Conservation (phyloP, 1,284 basidiomycete species). For the Clitocybe nebularis region DNA sequence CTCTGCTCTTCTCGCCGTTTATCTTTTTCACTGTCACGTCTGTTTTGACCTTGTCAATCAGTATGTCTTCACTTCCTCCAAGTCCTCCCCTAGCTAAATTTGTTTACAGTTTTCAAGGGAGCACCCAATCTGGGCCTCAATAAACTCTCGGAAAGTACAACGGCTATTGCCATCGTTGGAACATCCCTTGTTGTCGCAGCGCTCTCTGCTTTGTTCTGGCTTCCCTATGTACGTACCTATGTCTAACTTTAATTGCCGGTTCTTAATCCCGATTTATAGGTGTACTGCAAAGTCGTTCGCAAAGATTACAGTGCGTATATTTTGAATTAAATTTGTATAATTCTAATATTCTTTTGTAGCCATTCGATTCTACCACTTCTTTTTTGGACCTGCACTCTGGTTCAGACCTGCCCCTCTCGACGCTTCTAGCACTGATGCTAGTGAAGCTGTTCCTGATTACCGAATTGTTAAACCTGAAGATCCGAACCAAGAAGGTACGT, state of each 20-base stretch:
- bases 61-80: too few relatives aligned
- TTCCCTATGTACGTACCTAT: slow-evolving; percentile 17
- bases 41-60: slow-evolving; percentile 23
- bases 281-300: slow-evolving; percentile 23
- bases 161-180: slow-evolving; percentile 22
- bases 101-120: slow-evolving; percentile 22
- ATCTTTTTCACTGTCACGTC: slow-evolving; percentile 24
- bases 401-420: slow-evolving; percentile 21
- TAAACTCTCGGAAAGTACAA: slow-evolving; percentile 11
- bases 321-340: neutral
- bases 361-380: slow-evolving; percentile 25
- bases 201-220: slow-evolving; percentile 24
- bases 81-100: too few relatives aligned
- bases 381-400: slow-evolving; percentile 24
- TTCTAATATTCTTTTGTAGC: slow-evolving; percentile 12
- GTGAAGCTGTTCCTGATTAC: slow-evolving; percentile 24
- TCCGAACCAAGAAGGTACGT: slow-evolving; percentile 9
- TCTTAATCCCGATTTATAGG: neutral
- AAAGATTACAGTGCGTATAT: slow-evolving; percentile 24
- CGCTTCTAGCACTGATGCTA: slow-evolving; percentile 9
- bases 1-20: slow-evolving; percentile 21
- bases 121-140: slow-evolving; percentile 20
- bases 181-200: slow-evolving; percentile 19
- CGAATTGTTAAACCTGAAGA: slow-evolving; percentile 16
- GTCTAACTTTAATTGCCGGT: neutral